phyloP scores from a whole-genome alignment of 129 eudicot species.

The Saposhnikovia divaricata region DNA sequence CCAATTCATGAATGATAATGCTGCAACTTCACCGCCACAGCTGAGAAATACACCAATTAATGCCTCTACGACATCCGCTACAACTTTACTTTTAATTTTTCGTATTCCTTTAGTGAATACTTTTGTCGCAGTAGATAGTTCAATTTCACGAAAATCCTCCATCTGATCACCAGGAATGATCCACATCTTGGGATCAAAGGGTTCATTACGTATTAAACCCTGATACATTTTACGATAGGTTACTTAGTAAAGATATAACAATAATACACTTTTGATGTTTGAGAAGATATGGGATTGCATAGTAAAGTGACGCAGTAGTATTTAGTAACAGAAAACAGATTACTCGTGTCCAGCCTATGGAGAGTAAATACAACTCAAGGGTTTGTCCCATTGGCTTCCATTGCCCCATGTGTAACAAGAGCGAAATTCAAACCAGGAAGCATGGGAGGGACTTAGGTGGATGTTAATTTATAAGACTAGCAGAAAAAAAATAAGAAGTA shows the following conservation, averaged over 20 bases:
- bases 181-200: slow-evolving; percentile 76
- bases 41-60: slow-evolving; percentile 69
- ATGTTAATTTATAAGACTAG: not conserved
- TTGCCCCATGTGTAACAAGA: not conserved
- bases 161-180: slow-evolving; percentile 53
- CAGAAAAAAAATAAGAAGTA: slow-evolving; percentile 2
- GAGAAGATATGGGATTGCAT: not conserved
- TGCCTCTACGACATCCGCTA: slow-evolving; percentile 91
- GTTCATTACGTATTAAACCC: slow-evolving; percentile 80
- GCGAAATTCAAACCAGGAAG: not conserved
- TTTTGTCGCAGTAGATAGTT: slow-evolving; percentile 27
- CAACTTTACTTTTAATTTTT: slow-evolving; percentile 41
- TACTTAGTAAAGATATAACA: not conserved
- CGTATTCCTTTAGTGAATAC: slow-evolving; percentile 31
- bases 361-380: not conserved
- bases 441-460: not conserved
- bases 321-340: not conserved
- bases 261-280: not conserved
- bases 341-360: no score
- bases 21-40: slow-evolving; percentile 68
- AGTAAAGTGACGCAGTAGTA: not conserved
- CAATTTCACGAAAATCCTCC: slow-evolving; percentile 27
- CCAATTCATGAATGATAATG: slow-evolving; percentile 73
- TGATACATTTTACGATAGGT: slow-evolving; percentile 10
- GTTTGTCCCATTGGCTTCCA: not conserved